Evolutionary conservation across 345 rosid genomes (phyloP), one percentile per base, ranked within the genome.

Genomic region (Erodium maritimum): DNA sequence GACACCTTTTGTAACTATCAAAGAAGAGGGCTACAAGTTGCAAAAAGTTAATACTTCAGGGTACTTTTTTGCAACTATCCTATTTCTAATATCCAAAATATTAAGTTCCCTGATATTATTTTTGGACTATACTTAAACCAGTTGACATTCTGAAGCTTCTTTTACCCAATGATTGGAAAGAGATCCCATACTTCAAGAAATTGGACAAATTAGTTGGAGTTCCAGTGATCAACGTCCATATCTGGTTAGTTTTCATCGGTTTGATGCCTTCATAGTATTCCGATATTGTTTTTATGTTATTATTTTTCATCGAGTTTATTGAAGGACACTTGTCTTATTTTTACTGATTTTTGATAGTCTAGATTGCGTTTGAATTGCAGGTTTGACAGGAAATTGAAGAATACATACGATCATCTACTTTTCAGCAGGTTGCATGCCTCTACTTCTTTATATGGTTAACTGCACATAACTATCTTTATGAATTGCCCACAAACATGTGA

Each of bases 131-230:
- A 76, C 59, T 62, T 34, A 42, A 55, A 55, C 61, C 73, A 91
- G 98, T 91, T 61, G 98, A 91, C 72, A 81, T 79, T 75, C 64
- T 88, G 61, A 91, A 91, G 95, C 90, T 86, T 51, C 83, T 84
- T 66, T 65, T 91, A 66, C 95, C 96, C 55, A 89, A 88, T 60
- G 54, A 78, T 37, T 91, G 94, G 94, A 82, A 82, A 68, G 91
- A 83, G 61, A 77, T 86, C 55, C 78, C 85, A 2, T 88, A 91
- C 80, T 91, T 88, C 80, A 79, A 73, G 73, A 88, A 61, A 72
- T 68, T 91, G 80, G 96, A 88, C 66, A 91, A 88, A 78, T 73
- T 91, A 75, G 94, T 86, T 54, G 98, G 98, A 65, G 96, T 91
- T 56, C 96, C 98, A 10, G 96, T 88, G 52, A 91, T 91, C 63